Base-by-base conservation (phyloP, 164 flowering plant genomes). In the Magnolia officinalis region DNA sequence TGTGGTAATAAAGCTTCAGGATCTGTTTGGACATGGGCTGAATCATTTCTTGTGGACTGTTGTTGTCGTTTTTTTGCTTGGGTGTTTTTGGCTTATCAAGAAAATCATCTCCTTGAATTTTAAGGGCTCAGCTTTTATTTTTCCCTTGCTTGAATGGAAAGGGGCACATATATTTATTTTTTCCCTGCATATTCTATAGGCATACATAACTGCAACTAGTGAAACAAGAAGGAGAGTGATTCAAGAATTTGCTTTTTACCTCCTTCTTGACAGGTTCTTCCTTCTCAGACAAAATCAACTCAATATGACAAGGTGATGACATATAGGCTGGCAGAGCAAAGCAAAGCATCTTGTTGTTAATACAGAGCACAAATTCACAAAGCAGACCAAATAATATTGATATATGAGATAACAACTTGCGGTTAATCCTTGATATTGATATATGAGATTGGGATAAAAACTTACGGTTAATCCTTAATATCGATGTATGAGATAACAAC, bases 271-370 rank as follows among this genome's bases (percentile, higher is more conserved):
- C 97, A 0, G 91, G 81, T 70, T 89, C 98, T 80, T 94, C 98
- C 80, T 94, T 94, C 77, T 94, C 97, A 2, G 97, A 92, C 81
- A 94, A 81, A 50, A 81, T 84, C 88, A 94, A 81, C 85, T 94
- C 98, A 72, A 94, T 94, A 76, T 94, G 98, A 84, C 98, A 94
- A 0, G 97, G 97, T 10, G 92, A 89, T 6, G 97, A 92, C 98
- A 94, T 94, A 72, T 94, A 94, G 6, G 97, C 98, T 92, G 94
- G 69, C 75, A 76, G 16, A 1, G 50, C 6, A 2, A 11, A 50
- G 61, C 0, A 70, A 26, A 7, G 45, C 11, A 31, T 16, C 10
- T 66, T n/a, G 6, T 59, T 6, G 21, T 26, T 23, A 26, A 20
- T 24, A 2, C 65, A 23, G 8, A 63, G 10, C 14, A 11, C 19